Evolutionary conservation across 2,329 filamentous ascomycete species (phyloP).

Genomic region (Phialophora chinensis): DNA sequence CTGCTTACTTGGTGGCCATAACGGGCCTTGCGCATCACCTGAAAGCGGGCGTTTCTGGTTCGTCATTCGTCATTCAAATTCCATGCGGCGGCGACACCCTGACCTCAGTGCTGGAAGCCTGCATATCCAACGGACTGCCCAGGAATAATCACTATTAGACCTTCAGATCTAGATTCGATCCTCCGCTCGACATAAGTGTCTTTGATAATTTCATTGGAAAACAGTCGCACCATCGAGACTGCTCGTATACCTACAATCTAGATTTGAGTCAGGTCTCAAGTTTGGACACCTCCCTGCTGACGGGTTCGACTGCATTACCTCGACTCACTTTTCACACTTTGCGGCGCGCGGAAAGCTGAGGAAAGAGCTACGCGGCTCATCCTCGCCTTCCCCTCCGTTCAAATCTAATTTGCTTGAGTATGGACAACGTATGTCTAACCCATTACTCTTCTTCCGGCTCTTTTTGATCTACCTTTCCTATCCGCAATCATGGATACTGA

Average conservation of each 20-base stretch:
- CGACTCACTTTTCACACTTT: slow-evolving; percentile 12
- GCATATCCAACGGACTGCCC: slow-evolving; percentile 6
- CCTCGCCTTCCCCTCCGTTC: slow-evolving; percentile 18
- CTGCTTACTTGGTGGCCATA: slow-evolving; percentile 3
- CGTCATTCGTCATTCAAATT: slow-evolving; percentile 14
- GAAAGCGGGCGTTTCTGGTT: neutral
- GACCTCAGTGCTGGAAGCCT: slow-evolving; percentile 21
- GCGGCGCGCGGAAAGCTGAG: slow-evolving; percentile 28
- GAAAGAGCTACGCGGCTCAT: slow-evolving; percentile 25
- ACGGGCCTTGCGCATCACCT: neutral
- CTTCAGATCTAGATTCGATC: slow-evolving; percentile 3
- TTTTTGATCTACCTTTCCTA: slow-evolving; percentile 24
- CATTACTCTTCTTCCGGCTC: slow-evolving; percentile 23
- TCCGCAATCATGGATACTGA: slow-evolving; percentile 40
- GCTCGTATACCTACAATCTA: slow-evolving; percentile 11
- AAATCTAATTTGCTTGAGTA: slow-evolving; percentile 40
- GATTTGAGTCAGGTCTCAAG: neutral
- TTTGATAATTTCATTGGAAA: neutral
- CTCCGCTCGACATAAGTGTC: neutral
- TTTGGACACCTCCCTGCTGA: slow-evolving; percentile 13
- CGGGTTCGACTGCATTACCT: slow-evolving; percentile 8
- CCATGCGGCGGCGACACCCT: slow-evolving; percentile 16
- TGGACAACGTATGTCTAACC: slow-evolving; percentile 52
- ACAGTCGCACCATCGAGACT: slow-evolving; percentile 1
- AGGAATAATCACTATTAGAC: neutral